A percentile compares a stretch with the other conserved stretches of the same genome.
Evolutionary conservation across 2,329 filamentous ascomycete species (phyloP).

Genomic region (Arthrocladium fulminans): DNA sequence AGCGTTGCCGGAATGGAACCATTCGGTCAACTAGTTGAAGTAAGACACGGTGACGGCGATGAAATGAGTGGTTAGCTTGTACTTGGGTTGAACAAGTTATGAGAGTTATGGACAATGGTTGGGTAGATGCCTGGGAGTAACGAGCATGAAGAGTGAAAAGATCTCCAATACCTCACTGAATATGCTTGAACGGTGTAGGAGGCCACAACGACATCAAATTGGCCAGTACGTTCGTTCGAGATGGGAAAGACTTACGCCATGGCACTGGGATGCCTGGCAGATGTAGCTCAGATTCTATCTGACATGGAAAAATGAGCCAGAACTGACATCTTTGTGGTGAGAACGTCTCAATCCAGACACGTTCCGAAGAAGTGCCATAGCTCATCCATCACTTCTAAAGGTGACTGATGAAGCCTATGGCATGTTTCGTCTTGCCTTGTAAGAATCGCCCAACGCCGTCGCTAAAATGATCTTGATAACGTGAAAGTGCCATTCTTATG

Average conservation of each 20-base stretch:
- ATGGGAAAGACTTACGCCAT: background rate
- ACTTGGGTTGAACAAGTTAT: no score
- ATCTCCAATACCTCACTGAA: no score
- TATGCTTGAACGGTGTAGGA: background rate
- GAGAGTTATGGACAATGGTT: no score
- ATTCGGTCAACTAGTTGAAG: background rate
- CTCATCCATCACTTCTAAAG: no score
- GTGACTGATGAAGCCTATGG: no score
- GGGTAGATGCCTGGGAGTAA: no score
- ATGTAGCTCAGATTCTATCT: background rate
- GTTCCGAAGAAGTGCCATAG: background rate
- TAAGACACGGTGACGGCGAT: constrained; percentile 2
- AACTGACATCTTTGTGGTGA: background rate
- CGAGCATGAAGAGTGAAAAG: no score
- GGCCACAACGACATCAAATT: no score
- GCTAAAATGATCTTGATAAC: background rate
- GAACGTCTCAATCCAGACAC: background rate
- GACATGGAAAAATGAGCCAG: background rate
- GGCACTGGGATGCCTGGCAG: background rate
- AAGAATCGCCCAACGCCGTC: constrained; percentile 1
- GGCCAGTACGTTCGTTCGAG: no score
- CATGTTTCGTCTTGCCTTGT: no score
- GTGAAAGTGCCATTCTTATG: background rate
- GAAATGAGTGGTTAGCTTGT: no score
- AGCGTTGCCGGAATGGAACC: background rate